A percentile compares a stretch with the other conserved stretches of the same genome.
Evolutionary conservation across 2,329 filamentous ascomycete species (phyloP).

Genomic region (Falciphora oryzae): DNA sequence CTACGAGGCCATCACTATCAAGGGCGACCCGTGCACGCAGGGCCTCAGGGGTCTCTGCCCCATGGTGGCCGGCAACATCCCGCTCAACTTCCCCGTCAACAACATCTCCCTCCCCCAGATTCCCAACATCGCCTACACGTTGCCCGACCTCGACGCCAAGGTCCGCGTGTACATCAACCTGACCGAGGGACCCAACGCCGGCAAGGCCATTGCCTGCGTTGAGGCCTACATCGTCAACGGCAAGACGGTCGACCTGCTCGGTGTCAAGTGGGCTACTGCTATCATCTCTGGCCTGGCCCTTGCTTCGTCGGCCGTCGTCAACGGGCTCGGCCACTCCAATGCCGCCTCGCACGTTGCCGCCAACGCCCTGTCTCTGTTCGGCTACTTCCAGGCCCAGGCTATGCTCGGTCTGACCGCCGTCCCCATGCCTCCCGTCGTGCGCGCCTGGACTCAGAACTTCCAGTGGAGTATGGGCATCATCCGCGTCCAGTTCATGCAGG

Average conservation of each 20-base stretch:
- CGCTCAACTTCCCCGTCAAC: slow-evolving; percentile 48
- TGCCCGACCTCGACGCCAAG: slow-evolving; percentile 76
- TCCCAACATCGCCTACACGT: slow-evolving; percentile 72
- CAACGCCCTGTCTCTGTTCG: slow-evolving; percentile 76
- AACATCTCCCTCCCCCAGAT: slow-evolving; percentile 52
- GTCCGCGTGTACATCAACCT: slow-evolving; percentile 70
- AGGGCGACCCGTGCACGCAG: slow-evolving; percentile 62
- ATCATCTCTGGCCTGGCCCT: slow-evolving; percentile 71
- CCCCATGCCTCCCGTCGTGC: slow-evolving; percentile 70
- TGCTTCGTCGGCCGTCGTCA: slow-evolving; percentile 72
- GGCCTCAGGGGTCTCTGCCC: slow-evolving; percentile 68
- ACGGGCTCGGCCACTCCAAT: slow-evolving; percentile 77
- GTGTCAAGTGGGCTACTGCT: slow-evolving; percentile 74
- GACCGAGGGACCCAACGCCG: slow-evolving; percentile 38
- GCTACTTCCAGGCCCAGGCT: slow-evolving; percentile 82
- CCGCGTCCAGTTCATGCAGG: slow-evolving; percentile 69
- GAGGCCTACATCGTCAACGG: slow-evolving; percentile 77
- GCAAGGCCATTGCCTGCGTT: slow-evolving; percentile 65
- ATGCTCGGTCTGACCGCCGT: slow-evolving; percentile 75
- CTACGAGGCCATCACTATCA: slow-evolving; percentile 54
- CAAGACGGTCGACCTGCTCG: slow-evolving; percentile 75
- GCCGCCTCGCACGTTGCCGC: slow-evolving; percentile 82
- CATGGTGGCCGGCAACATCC: slow-evolving; percentile 63
- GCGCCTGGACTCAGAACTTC: slow-evolving; percentile 87
- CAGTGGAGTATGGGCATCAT: slow-evolving; percentile 92